Percentiles rank a stretch among this genome's conserved stretches.
phyloP scores from a whole-genome alignment of 495 filamentous ascomycete genomes.

The Aspergillus sparsus region DNA sequence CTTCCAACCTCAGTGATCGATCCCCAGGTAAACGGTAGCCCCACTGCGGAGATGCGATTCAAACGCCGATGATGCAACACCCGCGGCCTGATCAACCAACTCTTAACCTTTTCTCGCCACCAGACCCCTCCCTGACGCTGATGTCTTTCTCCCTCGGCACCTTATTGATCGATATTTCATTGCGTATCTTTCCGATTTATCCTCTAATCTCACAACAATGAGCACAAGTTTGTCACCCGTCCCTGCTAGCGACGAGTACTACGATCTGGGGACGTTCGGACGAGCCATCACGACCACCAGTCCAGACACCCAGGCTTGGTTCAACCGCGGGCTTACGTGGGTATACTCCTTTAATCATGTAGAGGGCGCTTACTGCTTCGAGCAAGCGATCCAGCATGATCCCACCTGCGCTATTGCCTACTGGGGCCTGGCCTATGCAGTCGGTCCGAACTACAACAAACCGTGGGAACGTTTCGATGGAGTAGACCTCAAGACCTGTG shows the following conservation, averaged over 20 bases:
- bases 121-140: too few species aligned
- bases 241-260: slow-evolving; percentile 36
- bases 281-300: slow-evolving; percentile 46
- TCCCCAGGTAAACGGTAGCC: too few species aligned
- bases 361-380: slow-evolving; percentile 19
- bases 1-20: too few species aligned
- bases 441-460: slow-evolving; percentile 74
- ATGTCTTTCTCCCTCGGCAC: too few species aligned
- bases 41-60: too few species aligned
- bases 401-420: slow-evolving; percentile 59
- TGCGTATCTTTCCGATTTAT: too few species aligned
- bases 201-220: background rate
- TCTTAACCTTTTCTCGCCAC: too few species aligned
- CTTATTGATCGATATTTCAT: too few species aligned
- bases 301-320: slow-evolving; percentile 27
- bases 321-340: slow-evolving; percentile 29
- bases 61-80: too few species aligned
- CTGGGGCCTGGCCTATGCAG: slow-evolving; percentile 65
- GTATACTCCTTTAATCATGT: slow-evolving; percentile 31
- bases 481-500: slow-evolving; percentile 43
- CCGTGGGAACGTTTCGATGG: slow-evolving; percentile 65
- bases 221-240: background rate
- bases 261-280: slow-evolving; percentile 55
- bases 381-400: slow-evolving; percentile 53
- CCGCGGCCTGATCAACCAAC: too few species aligned